Base-by-base conservation (phyloP, 1,284 basidiomycete species). In the Malassezia sympodialis region DNA sequence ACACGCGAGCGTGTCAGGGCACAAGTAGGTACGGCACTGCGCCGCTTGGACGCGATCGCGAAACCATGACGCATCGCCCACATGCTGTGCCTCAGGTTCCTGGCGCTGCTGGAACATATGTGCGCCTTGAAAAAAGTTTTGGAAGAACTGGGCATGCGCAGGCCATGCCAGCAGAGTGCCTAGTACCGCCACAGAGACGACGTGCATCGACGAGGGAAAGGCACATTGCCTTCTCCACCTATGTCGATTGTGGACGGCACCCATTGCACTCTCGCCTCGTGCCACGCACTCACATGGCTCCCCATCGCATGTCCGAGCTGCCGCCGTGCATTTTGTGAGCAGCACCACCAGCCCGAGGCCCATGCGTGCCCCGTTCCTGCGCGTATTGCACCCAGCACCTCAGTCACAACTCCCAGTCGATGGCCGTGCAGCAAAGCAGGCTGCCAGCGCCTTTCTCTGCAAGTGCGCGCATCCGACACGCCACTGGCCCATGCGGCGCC, bases 51-150 rank as follows among this genome's bases (percentile, higher is more conserved):
- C 50, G 19, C 55, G 55, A 7, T 57, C 55, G n/a, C 37, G 55
- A 30, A 35, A 57, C 55, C 55, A 57, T 4, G 55, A 47, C 2
- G 55, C 55, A 30, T 57, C 55, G 28, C 55, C 55, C 24, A 52
- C 50, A 7, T 19, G 17, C 2, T 34, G 44, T 15, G 49, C 55
- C 35, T 57, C 55, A 10, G 45, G 49, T 17, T 57, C 49, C 8
- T 28, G 19, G 21, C 5, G 19, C 31, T 31, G 30, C n/a, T 46
- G 43, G 17, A 48, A 49, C 19, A 45, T 11, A 11, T 30, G 35
- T 11, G 10, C 49, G 17, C 39, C 46, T 12, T 49, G 45, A 21
- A 55, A 55, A 10, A 55, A 19, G 21, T 55, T 28, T n/a, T 55
- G 53, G 39, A 55, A 55, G 31, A 55, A 32, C 35, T 55, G 53